Percentiles rank a stretch among this genome's conserved stretches.
Evolutionary conservation across 495 filamentous ascomycete genomes (phyloP).

Genomic region (Annulohypoxylon stygium): DNA sequence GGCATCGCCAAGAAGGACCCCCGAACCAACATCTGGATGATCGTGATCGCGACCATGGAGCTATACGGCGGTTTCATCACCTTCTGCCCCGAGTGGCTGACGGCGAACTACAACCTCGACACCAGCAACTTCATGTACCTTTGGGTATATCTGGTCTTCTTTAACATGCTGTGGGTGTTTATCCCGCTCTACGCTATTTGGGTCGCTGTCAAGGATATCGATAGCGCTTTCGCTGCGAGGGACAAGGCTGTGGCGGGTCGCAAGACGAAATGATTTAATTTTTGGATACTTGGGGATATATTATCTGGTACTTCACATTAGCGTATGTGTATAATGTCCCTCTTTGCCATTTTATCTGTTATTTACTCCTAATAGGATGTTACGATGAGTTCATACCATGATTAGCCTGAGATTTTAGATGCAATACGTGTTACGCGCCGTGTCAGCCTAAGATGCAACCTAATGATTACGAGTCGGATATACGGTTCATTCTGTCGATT

Average conservation of each 20-base stretch:
- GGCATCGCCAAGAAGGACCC: slow-evolving; percentile 70
- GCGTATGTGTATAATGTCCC: slow-evolving; percentile 25
- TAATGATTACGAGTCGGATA: not conserved
- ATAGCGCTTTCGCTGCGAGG: slow-evolving; percentile 64
- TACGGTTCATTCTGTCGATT: not conserved
- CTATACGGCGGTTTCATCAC: slow-evolving; percentile 97
- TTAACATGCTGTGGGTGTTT: slow-evolving; percentile 91
- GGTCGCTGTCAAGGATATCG: slow-evolving; percentile 72
- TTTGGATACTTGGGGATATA: not conserved
- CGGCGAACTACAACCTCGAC: slow-evolving; percentile 79
- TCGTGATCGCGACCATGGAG: slow-evolving; percentile 89
- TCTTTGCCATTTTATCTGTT: slow-evolving; percentile 10
- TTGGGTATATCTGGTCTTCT: slow-evolving; percentile 91
- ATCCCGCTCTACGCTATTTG: slow-evolving; percentile 82
- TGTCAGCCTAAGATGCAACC: not conserved
- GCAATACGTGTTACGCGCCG: not conserved
- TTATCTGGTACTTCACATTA: not conserved
- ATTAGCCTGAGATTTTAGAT: not conserved
- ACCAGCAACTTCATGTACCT: slow-evolving; percentile 86
- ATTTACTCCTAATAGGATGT: slow-evolving; percentile 2
- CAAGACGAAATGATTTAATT: slow-evolving; percentile 46
- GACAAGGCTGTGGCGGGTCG: slow-evolving; percentile 45
- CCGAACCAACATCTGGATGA: slow-evolving; percentile 76
- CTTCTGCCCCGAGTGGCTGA: slow-evolving; percentile 94
- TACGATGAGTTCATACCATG: not conserved